Conservation (phyloP, 2,329 filamentous ascomycete species). For the Cladosporium sp. region DNA sequence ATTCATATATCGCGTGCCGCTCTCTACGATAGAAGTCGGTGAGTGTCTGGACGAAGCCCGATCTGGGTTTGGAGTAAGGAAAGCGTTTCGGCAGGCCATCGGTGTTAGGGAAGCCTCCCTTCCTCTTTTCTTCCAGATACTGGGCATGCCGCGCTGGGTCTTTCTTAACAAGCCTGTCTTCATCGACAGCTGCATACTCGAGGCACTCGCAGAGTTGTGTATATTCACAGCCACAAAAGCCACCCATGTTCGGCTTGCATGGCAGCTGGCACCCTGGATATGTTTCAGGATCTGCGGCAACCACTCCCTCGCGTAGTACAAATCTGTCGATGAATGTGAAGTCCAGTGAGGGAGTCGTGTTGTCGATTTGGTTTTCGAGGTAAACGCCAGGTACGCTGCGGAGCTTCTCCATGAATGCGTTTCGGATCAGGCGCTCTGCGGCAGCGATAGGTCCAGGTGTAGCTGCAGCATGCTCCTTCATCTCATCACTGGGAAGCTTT, state of each 20-base stretch:
- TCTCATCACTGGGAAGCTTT: conserved; percentile 40
- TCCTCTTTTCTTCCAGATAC: conserved; percentile 28
- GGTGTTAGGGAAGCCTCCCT: conserved; percentile 23
- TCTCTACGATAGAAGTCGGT: conserved; percentile 46
- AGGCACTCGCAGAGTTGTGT: conserved; percentile 66
- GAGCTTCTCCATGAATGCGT: conserved; percentile 41
- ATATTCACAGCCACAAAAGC: conserved; percentile 63
- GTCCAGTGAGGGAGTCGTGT: conserved; percentile 56
- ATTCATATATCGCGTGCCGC: conserved; percentile 70
- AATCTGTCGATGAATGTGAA: conserved; percentile 71
- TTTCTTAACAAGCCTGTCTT: conserved; percentile 38
- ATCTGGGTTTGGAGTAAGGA: conserved; percentile 57
- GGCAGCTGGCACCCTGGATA: conserved; percentile 63
- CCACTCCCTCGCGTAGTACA: conserved; percentile 62
- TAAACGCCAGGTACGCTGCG: conserved; percentile 32
- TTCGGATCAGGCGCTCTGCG: conserved; percentile 42
- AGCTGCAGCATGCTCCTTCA: conserved; percentile 36
- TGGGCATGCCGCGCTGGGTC: conserved; percentile 26
- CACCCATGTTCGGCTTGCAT: conserved; percentile 60
- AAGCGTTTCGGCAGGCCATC: conserved; percentile 54
- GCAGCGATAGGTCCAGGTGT: conserved; percentile 32
- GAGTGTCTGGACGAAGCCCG: conserved; percentile 32
- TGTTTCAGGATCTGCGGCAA: conserved; percentile 59
- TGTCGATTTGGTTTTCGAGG: conserved; percentile 60
- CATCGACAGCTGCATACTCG: conserved; percentile 58